Percentiles rank a stretch among this genome's conserved stretches.
Evolutionary conservation across 1,139 yeast species (phyloP).

Genomic region (Yamadazyma jaroonii): DNA sequence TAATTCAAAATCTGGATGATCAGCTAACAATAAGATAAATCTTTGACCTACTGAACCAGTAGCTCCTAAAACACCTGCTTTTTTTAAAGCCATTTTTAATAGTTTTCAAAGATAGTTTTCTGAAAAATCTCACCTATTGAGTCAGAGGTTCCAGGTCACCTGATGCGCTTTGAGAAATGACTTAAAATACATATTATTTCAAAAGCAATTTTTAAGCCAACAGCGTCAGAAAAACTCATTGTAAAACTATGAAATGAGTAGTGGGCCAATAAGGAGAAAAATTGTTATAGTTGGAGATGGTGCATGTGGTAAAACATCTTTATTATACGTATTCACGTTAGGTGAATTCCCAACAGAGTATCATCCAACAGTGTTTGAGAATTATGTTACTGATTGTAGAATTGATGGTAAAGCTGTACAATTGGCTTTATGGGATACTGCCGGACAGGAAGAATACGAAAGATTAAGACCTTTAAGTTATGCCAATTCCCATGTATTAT

Average conservation of each 20-base stretch:
- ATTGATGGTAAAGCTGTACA: slow-evolving; percentile 92
- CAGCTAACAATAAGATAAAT: slow-evolving; percentile 76
- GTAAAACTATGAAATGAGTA: slow-evolving; percentile 1
- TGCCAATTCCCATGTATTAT: slow-evolving; percentile 69
- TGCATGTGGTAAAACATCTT: slow-evolving; percentile 91
- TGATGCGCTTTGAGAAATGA: no score
- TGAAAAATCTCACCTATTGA: no score
- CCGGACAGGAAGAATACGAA: slow-evolving; percentile 92
- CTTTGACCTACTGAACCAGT: slow-evolving; percentile 98
- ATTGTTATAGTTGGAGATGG: slow-evolving; percentile 94
- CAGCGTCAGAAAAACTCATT: background rate
- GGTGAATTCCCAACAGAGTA: slow-evolving; percentile 85
- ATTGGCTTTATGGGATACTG: slow-evolving; percentile 93
- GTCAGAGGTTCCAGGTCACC: no score
- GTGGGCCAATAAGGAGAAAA: slow-evolving; percentile 56
- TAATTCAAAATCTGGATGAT: slow-evolving; percentile 89
- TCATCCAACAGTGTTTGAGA: slow-evolving; percentile 94
- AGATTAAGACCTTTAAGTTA: slow-evolving; percentile 80
- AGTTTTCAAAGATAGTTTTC: background rate
- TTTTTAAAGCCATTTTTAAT: slow-evolving; percentile 22
- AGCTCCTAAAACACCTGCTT: slow-evolving; percentile 93
- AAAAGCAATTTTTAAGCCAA: no score
- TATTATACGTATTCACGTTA: slow-evolving; percentile 84
- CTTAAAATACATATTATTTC: no score
- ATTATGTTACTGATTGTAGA: slow-evolving; percentile 88